phyloP scores from a whole-genome alignment of 2,329 filamentous ascomycete genomes.

The Sordariomycetes sp. region DNA sequence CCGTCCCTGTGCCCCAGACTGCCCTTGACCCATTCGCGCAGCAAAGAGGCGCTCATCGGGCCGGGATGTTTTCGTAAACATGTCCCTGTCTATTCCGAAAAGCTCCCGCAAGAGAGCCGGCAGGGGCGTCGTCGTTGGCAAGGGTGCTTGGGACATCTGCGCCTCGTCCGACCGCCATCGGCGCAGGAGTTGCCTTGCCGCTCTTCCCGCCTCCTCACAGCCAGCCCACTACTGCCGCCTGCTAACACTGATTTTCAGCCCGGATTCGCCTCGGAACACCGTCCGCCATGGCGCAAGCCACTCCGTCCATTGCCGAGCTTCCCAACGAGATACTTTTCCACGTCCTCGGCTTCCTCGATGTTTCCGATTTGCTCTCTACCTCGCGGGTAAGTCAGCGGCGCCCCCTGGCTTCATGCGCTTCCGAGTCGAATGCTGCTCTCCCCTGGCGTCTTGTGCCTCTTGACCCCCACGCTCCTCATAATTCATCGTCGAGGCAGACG shows the following conservation, averaged over 20 bases:
- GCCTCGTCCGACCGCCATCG: not conserved
- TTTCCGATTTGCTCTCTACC: conserved; percentile 38
- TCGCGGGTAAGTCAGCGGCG: conserved; percentile 36
- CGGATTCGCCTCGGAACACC: not conserved
- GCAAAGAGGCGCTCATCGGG: too few species aligned
- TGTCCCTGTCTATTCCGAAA: too few species aligned
- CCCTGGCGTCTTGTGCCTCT: not conserved
- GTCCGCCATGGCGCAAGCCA: not conserved
- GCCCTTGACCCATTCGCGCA: too few species aligned
- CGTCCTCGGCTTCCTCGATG: conserved; percentile 41
- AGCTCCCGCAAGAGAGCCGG: too few species aligned
- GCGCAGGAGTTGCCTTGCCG: not conserved
- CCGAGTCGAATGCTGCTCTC: not conserved
- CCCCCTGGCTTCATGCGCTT: not conserved
- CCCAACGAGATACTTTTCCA: conserved; percentile 44
- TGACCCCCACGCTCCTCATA: not conserved
- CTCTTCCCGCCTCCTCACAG: not conserved
- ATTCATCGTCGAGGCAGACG: not conserved
- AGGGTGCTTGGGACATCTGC: not conserved
- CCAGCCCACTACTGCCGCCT: not conserved
- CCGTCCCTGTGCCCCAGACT: too few species aligned
- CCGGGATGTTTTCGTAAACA: too few species aligned
- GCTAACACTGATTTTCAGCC: not conserved
- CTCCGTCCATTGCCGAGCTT: conserved; percentile 15
- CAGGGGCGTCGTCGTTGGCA: not conserved